Percentiles rank a stretch among this genome's conserved stretches.
These are phyloP conservation scores for Benincasa hispida DNA, from an alignment of 306 rosid species.

Conservation along the genomic window DNA sequence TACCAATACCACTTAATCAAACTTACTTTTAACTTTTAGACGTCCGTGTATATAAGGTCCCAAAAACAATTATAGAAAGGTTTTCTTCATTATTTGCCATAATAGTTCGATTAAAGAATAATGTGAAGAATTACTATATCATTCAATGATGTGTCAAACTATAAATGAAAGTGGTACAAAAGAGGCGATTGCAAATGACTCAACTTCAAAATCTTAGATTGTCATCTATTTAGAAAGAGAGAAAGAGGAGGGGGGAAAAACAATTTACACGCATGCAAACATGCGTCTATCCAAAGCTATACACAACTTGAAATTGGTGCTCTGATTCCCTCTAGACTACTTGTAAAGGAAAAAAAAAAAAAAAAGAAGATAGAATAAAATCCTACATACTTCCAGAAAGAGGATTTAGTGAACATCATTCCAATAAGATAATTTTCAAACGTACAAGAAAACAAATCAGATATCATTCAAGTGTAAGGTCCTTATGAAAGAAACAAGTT, in stretches of 20 bases:
- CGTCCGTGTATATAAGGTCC: no score
- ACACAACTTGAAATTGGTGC: neutral
- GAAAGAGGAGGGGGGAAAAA: no score
- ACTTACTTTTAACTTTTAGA: no score
- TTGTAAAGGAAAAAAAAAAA: neutral
- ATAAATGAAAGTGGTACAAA: no score
- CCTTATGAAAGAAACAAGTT: neutral
- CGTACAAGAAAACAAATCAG: neutral
- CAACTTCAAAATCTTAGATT: neutral
- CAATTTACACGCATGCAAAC: neutral
- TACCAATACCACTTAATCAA: no score
- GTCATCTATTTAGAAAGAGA: no score
- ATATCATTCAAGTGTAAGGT: neutral
- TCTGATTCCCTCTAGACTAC: neutral
- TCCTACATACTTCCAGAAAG: neutral
- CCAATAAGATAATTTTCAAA: neutral
- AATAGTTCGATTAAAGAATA: no score
- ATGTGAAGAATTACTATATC: no score
- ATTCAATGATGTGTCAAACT: no score
- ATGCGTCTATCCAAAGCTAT: constrained; percentile 2
- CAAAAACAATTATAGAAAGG: no score
- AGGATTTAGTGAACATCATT: neutral
- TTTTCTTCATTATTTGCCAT: no score
- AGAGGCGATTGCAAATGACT: neutral
- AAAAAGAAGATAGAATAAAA: neutral